Evolutionary conservation across 2,329 filamentous ascomycete genomes (phyloP).

Genomic region (Coccinonectria pachysandricola): DNA sequence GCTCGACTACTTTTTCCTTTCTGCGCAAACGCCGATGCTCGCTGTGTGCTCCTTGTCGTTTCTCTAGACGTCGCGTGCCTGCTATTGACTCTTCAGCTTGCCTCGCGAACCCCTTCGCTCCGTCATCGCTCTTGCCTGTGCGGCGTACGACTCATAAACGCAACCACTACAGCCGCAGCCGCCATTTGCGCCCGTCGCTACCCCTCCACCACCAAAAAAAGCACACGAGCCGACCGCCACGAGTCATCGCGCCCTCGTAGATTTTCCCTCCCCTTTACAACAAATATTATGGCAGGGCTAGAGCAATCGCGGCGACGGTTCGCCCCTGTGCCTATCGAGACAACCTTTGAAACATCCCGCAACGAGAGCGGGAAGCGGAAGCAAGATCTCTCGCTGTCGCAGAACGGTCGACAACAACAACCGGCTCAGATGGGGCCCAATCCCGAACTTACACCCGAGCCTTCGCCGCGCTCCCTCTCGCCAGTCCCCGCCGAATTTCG

Average conservation of each 20-base stretch:
- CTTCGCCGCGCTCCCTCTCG: constrained; percentile 40
- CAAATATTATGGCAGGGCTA: constrained; percentile 31
- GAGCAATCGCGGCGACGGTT: constrained; percentile 47
- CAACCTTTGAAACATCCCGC: constrained; percentile 51
- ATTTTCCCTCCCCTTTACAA: constrained; percentile 27
- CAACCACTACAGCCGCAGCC: no score
- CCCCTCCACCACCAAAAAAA: no score
- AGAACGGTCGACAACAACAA: constrained; percentile 6
- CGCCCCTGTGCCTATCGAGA: constrained; percentile 62
- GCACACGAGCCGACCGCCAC: no score
- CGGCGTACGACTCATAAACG: no score
- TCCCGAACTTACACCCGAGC: constrained; percentile 46
- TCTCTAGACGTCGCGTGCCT: no score
- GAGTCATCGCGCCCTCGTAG: constrained; percentile 10
- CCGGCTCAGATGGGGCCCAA: constrained; percentile 33
- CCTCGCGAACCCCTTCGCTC: no score
- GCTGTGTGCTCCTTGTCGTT: no score
- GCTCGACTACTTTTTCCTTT: no score
- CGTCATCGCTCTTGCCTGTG: no score
- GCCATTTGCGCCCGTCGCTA: no score
- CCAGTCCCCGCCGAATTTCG: constrained; percentile 31
- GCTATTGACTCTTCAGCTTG: no score
- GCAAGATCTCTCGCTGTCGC: constrained; percentile 6
- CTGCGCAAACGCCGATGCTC: no score
- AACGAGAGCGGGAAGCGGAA: constrained; percentile 22